A percentile compares a stretch with the other conserved stretches of the same genome.
Evolutionary conservation across 2,329 filamentous ascomycete genomes (phyloP).

Genomic region (Diplocarpon mali): DNA sequence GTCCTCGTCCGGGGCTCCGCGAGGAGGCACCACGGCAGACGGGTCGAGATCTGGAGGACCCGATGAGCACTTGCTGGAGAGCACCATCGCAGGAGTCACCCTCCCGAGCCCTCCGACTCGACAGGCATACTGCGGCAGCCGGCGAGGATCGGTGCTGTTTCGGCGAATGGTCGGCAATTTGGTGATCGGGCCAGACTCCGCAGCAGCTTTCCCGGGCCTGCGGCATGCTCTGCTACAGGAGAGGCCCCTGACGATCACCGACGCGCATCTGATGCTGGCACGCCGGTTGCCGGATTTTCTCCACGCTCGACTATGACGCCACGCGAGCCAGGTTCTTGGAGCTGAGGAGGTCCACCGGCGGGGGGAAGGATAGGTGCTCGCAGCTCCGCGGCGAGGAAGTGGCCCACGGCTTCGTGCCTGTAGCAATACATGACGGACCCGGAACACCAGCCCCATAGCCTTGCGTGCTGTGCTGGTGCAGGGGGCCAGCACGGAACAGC

Average conservation of each 20-base stretch:
- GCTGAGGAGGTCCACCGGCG: conserved; percentile 65
- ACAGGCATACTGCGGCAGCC: conserved; percentile 55
- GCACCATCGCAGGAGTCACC: conserved; percentile 64
- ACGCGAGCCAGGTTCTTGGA: conserved; percentile 65
- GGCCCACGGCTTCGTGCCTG: conserved; percentile 61
- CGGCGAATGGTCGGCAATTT: conserved; percentile 64
- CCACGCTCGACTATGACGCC: conserved; percentile 61
- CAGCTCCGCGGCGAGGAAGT: conserved; percentile 54
- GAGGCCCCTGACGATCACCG: conserved; percentile 81
- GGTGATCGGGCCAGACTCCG: conserved; percentile 51
- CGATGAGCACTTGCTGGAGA: conserved; percentile 64
- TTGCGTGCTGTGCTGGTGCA: conserved; percentile 84
- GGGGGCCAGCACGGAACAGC: conserved; percentile 67
- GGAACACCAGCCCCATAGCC: conserved; percentile 73
- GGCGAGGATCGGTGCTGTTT: conserved; percentile 41
- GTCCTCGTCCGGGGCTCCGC: conserved; percentile 60
- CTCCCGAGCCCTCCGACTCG: conserved; percentile 69
- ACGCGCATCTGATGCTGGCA: conserved; percentile 77
- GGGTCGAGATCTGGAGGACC: conserved; percentile 54
- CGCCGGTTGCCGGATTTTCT: conserved; percentile 80
- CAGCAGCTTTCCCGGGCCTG: conserved; percentile 72
- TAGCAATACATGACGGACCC: conserved; percentile 81
- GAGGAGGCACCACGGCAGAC: conserved; percentile 54
- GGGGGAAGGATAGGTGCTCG: conserved; percentile 42
- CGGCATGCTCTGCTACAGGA: conserved; percentile 80